phyloP scores from a whole-genome alignment of 2,329 filamentous ascomycete species.

The Cladosporium sp. region DNA sequence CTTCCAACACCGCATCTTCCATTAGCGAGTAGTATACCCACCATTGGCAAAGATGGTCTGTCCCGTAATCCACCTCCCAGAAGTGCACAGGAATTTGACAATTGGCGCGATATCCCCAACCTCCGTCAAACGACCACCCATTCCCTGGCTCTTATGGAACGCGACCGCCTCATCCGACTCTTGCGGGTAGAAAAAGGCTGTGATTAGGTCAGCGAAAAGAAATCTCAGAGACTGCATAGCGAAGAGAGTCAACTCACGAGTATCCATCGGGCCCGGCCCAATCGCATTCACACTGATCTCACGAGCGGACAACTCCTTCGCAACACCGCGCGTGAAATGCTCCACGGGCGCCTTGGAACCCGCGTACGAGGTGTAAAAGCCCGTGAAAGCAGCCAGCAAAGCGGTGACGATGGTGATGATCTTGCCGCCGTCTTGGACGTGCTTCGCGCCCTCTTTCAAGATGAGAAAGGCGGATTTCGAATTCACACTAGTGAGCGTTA shows the following conservation, averaged over 20 bases:
- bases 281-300: constrained; percentile 15
- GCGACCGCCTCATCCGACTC: constrained; percentile 13
- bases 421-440: constrained; percentile 15
- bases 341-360: constrained; percentile 17
- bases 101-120: constrained; percentile 15
- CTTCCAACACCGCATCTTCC: too few species aligned
- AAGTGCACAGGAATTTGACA: constrained; percentile 14
- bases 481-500: constrained; percentile 14
- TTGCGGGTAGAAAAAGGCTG: constrained; percentile 16
- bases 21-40: not conserved
- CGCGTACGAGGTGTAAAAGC: constrained; percentile 14
- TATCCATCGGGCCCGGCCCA: constrained; percentile 17
- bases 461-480: constrained; percentile 18
- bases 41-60: constrained; percentile 5
- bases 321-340: constrained; percentile 15
- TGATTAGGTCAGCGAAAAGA: not conserved
- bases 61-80: constrained; percentile 14
- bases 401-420: constrained; percentile 15
- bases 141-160: constrained; percentile 14
- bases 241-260: not conserved
- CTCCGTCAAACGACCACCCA: constrained; percentile 13
- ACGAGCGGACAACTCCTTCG: constrained; percentile 12
- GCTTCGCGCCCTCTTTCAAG: constrained; percentile 13
- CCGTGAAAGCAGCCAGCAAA: constrained; percentile 15
- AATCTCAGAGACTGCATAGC: not conserved